Base-by-base conservation (phyloP, 306 rosid species). In the Vicia villosa region DNA sequence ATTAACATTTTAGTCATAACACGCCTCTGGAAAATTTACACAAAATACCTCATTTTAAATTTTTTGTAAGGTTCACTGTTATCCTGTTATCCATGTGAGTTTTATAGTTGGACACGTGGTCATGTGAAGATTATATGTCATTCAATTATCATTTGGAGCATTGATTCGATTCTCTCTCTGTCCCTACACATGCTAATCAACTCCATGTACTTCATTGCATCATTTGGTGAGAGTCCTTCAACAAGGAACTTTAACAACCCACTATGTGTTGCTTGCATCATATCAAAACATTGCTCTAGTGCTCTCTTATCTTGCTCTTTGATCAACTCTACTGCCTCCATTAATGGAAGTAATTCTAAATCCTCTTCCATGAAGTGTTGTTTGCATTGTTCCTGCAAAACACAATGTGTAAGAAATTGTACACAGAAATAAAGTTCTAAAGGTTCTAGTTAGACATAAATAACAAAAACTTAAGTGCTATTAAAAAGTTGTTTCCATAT, bases 321-420 rank as follows among this genome's bases (percentile, higher is more conserved):
- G 80, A 69, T 86, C 79, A 84, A 78, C 71, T 84, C 96, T 21
- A 80, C 82, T 20, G 96, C 96, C 79, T 87, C 96, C 86, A 86
- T 84, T 45, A 83, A 68, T 11, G 96, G 94, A 24, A 90, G 79
- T 28, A 90, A 24, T 37, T 84, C 78, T 28, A 46, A 71, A 26
- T 90, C 96, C 84, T 90, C 96, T 72, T 84, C 88, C 69, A 22
- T 50, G 61, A 90, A 90, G 81, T 90, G 96, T 28, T 87, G 84
- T 21, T 83, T 81, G 68, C 84, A 90, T 66, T 75, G 91, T 55
- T 72, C 89, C 96, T 90, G 60, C 40, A 30, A 46, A 14, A 30
- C 34, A 30, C 30, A 3, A 4, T 43, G n/a, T 43, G 50, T 46
- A 46, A 1, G 52, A 7, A 46, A 15, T n/a, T 45, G 15, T 45